Base-by-base conservation (phyloP, 805 yeast species). In the Cyberlindnera misumaiensis region DNA sequence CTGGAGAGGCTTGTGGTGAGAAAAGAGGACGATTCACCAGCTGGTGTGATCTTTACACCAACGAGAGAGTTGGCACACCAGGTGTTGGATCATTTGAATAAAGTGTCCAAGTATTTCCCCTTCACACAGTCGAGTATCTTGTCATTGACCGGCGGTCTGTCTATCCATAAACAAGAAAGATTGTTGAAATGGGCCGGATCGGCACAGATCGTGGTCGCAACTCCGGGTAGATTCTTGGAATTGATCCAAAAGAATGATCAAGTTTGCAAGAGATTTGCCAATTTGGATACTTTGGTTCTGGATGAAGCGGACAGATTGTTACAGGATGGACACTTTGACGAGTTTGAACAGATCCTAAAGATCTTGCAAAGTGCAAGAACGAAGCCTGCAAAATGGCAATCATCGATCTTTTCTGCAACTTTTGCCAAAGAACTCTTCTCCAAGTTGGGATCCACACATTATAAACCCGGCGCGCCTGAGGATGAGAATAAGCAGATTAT, bases 1-100 rank as follows among this genome's bases (percentile, higher is more conserved):
- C 59, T 93, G 43, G 96, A 90, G 54, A 74, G 70, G 42, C 72
- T 75, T 42, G 49, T 77, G 14, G 40, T 59, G 5, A 28, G 37
- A 12, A 40, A 44, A 11, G 38, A 51, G 5, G 48, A 56, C 4
- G 57, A 53, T 16, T 53, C 69, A 16, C 89, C 95, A 4, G 64
- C 77, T 4, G 97, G 88, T 4, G 65, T 93, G 11, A 74, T 93
- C 22, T 83, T 93, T 54, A 83, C 96, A 0, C 99, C 99, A 25
- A 93, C 99, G 0, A 75, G 99, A 68, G 99, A 93, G 59, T 71
- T 93, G 52, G 97, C 96, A 0, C 90, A 83, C 47, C 99, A 93
- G 63, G 96, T 93, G 35, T 77, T 80, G 30, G 77, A 81, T 43
- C 97, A 93, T 63, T 58, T 93, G 46, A 73, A 75, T 48, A 60